Conservation (phyloP, 1,139 yeast genomes). For the Geotrichum fermentans region DNA sequence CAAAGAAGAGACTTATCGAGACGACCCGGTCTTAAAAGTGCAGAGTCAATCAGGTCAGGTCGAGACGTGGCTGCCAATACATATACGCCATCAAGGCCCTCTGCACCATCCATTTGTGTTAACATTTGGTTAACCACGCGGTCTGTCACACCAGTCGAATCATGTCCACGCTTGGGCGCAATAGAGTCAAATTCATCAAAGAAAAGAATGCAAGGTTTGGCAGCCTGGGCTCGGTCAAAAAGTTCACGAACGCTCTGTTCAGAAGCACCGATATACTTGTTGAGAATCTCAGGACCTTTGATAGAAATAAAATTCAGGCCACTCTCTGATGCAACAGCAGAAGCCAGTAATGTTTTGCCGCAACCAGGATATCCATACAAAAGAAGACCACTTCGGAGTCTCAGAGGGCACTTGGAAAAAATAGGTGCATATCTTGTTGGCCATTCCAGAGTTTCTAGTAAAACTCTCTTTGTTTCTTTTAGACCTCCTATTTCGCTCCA, state of each 20-base stretch:
- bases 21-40: constrained; percentile 91
- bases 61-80: constrained; percentile 94
- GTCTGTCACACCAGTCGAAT: constrained; percentile 96
- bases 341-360: constrained; percentile 89
- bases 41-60: constrained; percentile 93
- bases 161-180: constrained; percentile 98
- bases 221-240: constrained; percentile 90
- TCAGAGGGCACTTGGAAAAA: constrained; percentile 77
- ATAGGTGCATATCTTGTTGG: constrained; percentile 95
- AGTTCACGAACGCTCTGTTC: constrained; percentile 92
- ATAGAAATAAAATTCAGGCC: constrained; percentile 90
- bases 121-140: constrained; percentile 94
- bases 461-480: constrained; percentile 63
- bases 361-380: constrained; percentile 97
- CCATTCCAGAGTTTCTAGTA: constrained; percentile 92
- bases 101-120: constrained; percentile 99
- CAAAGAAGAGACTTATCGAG: constrained; percentile 88
- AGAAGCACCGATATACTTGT: constrained; percentile 95
- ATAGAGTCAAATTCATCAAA: constrained; percentile 96
- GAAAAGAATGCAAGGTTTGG: constrained; percentile 88
- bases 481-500: constrained; percentile 94
- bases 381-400: constrained; percentile 83
- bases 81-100: constrained; percentile 93
- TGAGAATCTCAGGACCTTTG: constrained; percentile 93
- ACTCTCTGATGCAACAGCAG: constrained; percentile 92